Conservation (phyloP, 768 basidiomycete species). For the Candolleomyces aberdarensis region DNA sequence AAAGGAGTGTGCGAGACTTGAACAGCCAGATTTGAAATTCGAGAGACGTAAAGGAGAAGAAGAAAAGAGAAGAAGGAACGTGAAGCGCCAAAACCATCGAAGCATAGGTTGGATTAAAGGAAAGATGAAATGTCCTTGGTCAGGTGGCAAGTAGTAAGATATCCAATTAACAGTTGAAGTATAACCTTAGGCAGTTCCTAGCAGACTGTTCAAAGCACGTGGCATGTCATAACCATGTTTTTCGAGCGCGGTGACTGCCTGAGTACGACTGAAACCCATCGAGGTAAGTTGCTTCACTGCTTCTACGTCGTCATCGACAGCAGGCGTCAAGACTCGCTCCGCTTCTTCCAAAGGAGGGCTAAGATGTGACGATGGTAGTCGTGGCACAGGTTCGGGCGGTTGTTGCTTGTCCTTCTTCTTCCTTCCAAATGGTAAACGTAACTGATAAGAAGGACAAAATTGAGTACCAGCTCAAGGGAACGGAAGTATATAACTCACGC, state of each 20-base stretch:
- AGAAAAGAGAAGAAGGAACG: not conserved
- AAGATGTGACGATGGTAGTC: conserved; percentile 36
- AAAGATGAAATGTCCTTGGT: too few species aligned
- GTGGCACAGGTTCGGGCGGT: conserved; percentile 40
- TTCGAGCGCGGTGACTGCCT: conserved; percentile 84
- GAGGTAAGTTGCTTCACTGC: conserved; percentile 74
- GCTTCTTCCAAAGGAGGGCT: conserved; percentile 46
- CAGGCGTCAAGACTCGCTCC: conserved; percentile 41
- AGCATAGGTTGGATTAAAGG: too few species aligned
- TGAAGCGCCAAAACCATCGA: too few species aligned
- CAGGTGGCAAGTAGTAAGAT: not conserved
- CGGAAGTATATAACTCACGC: conserved; percentile 46
- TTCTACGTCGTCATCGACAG: conserved; percentile 68
- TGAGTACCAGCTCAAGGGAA: not conserved
- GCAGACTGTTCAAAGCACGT: conserved; percentile 71
- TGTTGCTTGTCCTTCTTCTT: conserved; percentile 64
- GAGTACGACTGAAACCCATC: conserved; percentile 88
- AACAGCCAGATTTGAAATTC: not conserved
- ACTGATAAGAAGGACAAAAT: conserved; percentile 32
- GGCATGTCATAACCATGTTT: conserved; percentile 79
- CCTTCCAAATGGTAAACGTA: conserved; percentile 77
- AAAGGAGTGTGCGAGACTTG: not conserved
- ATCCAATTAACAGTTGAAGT: conserved; percentile 7
- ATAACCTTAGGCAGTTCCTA: conserved; percentile 26
- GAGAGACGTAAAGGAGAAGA: not conserved